Evolutionary conservation across 768 basidiomycete species (phyloP).

Genomic region (Lentinula detonsa): DNA sequence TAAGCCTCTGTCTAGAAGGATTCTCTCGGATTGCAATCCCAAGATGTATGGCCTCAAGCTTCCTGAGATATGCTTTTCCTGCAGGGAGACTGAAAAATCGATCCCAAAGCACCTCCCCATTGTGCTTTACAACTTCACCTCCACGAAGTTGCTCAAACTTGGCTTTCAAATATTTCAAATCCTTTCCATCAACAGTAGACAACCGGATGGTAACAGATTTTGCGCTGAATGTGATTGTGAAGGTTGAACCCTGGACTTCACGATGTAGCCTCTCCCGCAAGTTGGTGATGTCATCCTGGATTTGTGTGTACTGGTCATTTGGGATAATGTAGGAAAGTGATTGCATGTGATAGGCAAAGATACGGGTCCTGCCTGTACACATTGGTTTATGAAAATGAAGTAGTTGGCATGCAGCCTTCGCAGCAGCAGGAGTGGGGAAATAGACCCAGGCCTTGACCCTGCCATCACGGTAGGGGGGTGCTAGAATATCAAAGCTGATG

Average conservation of each 20-base stretch:
- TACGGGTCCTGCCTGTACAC: slow-evolving; percentile 36
- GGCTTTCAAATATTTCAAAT: slow-evolving; percentile 50
- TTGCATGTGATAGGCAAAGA: slow-evolving; percentile 50
- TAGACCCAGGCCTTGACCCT: slow-evolving; percentile 48
- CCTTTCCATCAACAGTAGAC: slow-evolving; percentile 40
- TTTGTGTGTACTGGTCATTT: slow-evolving; percentile 26
- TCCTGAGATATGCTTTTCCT: slow-evolving; percentile 39
- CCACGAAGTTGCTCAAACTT: slow-evolving; percentile 56
- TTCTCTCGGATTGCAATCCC: slow-evolving; percentile 41
- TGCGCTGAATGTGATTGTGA: slow-evolving; percentile 10
- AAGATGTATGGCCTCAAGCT: slow-evolving; percentile 30
- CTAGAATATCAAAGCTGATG: slow-evolving; percentile 37
- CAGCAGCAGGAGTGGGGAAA: slow-evolving; percentile 46
- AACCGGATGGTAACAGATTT: slow-evolving; percentile 36
- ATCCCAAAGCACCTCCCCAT: slow-evolving; percentile 59
- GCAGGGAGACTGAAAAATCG: slow-evolving; percentile 42
- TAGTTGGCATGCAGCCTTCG: slow-evolving; percentile 39
- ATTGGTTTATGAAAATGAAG: slow-evolving; percentile 42
- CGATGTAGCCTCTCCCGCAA: slow-evolving; percentile 33
- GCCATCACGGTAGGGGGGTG: slow-evolving; percentile 46
- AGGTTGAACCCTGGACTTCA: slow-evolving; percentile 19
- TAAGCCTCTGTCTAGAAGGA: slow-evolving; percentile 33
- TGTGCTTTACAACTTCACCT: slow-evolving; percentile 51
- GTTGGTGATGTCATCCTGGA: slow-evolving; percentile 38
- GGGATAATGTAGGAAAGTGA: slow-evolving; percentile 42